phyloP scores from a whole-genome alignment of 2,329 filamentous ascomycete genomes.

The Magnaporthiopsis poae region DNA sequence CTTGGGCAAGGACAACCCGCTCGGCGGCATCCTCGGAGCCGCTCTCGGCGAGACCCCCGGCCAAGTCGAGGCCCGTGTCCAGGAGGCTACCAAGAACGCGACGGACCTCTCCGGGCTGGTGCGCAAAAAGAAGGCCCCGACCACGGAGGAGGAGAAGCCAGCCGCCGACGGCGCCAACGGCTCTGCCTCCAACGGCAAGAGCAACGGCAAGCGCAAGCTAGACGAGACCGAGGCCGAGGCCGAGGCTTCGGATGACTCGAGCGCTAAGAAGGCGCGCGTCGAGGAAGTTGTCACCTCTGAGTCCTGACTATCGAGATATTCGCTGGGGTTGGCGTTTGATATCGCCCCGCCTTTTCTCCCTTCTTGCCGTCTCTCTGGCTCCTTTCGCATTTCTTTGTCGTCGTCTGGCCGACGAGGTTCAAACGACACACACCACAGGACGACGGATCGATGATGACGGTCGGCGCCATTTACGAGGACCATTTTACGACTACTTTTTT shows the following conservation, averaged over 20 bases:
- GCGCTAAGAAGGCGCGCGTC: constrained; percentile 5
- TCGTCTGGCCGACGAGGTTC: background rate
- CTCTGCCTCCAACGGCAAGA: constrained; percentile 33
- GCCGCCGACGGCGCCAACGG: constrained; percentile 16
- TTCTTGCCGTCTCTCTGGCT: background rate
- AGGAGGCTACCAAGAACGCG: constrained; percentile 63
- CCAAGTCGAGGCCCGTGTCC: constrained; percentile 53
- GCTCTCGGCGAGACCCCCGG: constrained; percentile 52
- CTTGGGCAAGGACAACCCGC: constrained; percentile 33
- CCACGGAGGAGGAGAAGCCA: constrained; percentile 14
- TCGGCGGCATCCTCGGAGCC: constrained; percentile 53
- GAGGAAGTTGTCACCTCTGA: background rate
- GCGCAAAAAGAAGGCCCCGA: constrained; percentile 47
- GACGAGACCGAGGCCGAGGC: constrained; percentile 14
- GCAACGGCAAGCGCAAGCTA: constrained; percentile 15
- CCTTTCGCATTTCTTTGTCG: background rate
- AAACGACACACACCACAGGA: background rate
- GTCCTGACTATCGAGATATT: background rate
- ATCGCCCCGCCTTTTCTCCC: background rate
- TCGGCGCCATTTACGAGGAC: background rate
- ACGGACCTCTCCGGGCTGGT: constrained; percentile 67
- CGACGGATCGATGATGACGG: background rate
- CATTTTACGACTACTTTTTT: background rate
- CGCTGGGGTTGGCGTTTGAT: background rate
- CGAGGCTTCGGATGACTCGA: background rate